These are phyloP conservation scores for Aureobasidium vineae DNA, from an alignment of 2,329 filamentous ascomycete genomes.

Conservation along the genomic window DNA sequence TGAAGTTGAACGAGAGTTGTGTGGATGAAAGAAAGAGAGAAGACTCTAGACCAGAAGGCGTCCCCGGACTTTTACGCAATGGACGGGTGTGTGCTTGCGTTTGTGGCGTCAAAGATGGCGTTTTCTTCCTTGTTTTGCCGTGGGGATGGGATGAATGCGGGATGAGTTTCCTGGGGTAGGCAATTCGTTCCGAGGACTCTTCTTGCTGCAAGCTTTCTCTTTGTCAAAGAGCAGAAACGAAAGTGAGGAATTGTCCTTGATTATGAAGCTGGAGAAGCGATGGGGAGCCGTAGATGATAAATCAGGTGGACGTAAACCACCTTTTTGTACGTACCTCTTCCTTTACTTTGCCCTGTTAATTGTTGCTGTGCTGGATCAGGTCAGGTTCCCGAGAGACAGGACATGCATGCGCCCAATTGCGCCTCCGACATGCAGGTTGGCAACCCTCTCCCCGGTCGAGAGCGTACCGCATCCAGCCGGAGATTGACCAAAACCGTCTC, in stretches of 20 bases:
- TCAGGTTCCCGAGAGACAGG: neutral
- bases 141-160: slow-evolving; percentile 7
- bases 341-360: neutral
- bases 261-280: neutral
- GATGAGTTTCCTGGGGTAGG: neutral
- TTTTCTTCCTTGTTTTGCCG: slow-evolving; percentile 2
- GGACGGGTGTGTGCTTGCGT: neutral
- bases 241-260: neutral
- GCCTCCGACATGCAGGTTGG: neutral
- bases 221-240: neutral
- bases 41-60: neutral
- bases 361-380: slow-evolving; percentile 2
- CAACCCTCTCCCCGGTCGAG: slow-evolving; percentile 10
- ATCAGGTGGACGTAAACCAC: neutral
- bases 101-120: slow-evolving; percentile 9
- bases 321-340: slow-evolving; percentile 15
- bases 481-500: slow-evolving; percentile 6
- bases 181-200: neutral
- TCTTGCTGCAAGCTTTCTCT: neutral
- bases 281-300: slow-evolving; percentile 2
- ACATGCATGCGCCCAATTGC: slow-evolving; percentile 13
- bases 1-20: neutral
- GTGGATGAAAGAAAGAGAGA: neutral
- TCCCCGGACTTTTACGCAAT: slow-evolving; percentile 4
- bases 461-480: slow-evolving; percentile 14